phyloP scores from a whole-genome alignment of 257 asterid genomes.

The Ligustrum vulgare region DNA sequence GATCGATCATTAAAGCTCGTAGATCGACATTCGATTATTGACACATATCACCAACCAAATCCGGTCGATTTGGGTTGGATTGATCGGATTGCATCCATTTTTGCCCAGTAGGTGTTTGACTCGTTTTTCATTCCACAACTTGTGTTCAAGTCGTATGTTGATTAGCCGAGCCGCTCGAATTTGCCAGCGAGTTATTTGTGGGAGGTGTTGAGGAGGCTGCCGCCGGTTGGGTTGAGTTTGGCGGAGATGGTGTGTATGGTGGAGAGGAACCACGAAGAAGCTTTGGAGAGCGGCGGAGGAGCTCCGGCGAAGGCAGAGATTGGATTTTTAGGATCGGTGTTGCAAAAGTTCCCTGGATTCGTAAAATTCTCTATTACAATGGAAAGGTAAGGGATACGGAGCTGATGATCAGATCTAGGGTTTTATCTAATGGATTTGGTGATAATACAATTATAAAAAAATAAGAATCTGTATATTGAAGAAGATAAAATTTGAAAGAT shows the following conservation, averaged over 20 bases:
- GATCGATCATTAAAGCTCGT: too few species aligned
- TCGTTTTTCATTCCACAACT: too few species aligned
- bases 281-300: conserved; percentile 91
- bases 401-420: conserved; percentile 34
- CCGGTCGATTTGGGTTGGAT: too few species aligned
- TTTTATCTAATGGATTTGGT: conserved; percentile 25
- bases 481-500: conserved; percentile 3
- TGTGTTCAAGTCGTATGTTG: too few species aligned
- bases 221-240: conserved; percentile 65
- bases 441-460: background rate
- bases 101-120: too few species aligned
- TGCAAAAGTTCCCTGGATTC: conserved; percentile 84
- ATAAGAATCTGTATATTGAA: conserved; percentile 9
- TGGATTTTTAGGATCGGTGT: conserved; percentile 80
- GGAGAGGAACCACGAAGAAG: conserved; percentile 73
- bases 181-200: conserved; percentile 65
- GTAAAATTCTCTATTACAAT: conserved; percentile 65
- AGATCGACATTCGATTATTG: too few species aligned
- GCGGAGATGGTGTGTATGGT: conserved; percentile 78
- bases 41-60: too few species aligned
- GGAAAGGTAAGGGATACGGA: conserved; percentile 67
- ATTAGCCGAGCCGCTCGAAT: too few species aligned
- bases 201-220: conserved; percentile 86
- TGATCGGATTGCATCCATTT: too few species aligned
- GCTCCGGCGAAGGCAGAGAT: conserved; percentile 68